Evolutionary conservation across 176 grass and related monocot genomes (phyloP).

Genomic region (Musa beccarii): DNA sequence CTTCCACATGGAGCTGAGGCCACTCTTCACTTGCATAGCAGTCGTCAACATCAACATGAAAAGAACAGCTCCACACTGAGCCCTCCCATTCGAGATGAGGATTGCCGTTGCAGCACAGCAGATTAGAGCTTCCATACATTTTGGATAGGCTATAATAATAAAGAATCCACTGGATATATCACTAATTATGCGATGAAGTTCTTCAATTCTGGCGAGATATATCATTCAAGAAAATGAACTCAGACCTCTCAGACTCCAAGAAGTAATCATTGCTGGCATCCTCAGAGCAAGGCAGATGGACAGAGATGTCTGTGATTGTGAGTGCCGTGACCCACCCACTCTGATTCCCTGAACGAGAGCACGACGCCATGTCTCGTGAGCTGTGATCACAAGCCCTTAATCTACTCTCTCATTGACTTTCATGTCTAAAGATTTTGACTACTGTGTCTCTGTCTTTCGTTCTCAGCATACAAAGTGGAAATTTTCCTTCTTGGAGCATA

Average conservation of each 20-base stretch:
- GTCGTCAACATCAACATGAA: neutral
- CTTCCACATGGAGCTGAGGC: slow-evolving; percentile 2
- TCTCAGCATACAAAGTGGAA: neutral
- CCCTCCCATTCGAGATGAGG: too few relatives aligned
- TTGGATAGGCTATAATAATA: too few relatives aligned
- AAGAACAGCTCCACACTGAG: too few relatives aligned
- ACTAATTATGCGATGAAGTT: too few relatives aligned
- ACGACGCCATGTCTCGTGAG: slow-evolving; percentile 7
- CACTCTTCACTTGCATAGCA: neutral
- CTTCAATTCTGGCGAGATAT: neutral
- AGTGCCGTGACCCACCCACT: neutral
- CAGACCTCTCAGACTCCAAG: neutral
- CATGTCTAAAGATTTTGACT: slow-evolving; percentile 3
- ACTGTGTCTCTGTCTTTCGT: neutral
- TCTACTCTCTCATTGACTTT: slow-evolving; percentile 4
- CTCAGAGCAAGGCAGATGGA: slow-evolving; percentile 2
- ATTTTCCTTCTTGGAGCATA: too few relatives aligned
- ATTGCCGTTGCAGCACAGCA: too few relatives aligned
- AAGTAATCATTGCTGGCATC: neutral
- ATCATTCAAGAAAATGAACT: neutral
- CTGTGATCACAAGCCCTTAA: neutral
- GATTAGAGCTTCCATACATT: too few relatives aligned
- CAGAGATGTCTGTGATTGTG: neutral
- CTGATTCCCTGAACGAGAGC: slow-evolving; percentile 10
- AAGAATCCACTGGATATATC: too few relatives aligned